Percentiles rank a stretch among this genome's conserved stretches.
Conservation (phyloP, 805 yeast genomes). For the Barnettozyma californica region DNA sequence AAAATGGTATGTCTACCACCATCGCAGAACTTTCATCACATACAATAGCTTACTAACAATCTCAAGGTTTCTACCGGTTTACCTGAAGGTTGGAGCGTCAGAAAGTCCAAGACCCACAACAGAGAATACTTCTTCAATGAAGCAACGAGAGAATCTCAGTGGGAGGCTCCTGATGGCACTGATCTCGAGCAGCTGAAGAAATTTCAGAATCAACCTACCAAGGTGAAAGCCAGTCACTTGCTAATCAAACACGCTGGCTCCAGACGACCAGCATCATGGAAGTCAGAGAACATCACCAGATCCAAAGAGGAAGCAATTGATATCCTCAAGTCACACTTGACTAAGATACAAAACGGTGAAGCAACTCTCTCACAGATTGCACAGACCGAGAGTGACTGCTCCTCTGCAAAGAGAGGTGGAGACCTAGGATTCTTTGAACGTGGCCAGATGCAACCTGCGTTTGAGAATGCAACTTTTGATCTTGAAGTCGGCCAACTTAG, state of each 20-base stretch:
- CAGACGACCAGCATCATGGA: constrained; percentile 92
- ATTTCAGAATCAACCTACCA: constrained; percentile 58
- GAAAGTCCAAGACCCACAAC: constrained; percentile 71
- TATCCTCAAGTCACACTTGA: constrained; percentile 51
- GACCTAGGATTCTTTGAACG: constrained; percentile 85
- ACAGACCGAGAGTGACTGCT: constrained; percentile 79
- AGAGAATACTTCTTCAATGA: constrained; percentile 80
- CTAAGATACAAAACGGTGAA: constrained; percentile 58
- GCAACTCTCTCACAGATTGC: constrained; percentile 69
- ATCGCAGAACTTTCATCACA: too few species aligned
- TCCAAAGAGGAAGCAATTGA: constrained; percentile 79
- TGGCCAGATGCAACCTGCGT: constrained; percentile 94
- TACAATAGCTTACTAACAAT: neutral
- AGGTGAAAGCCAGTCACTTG: constrained; percentile 77
- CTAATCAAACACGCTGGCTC: constrained; percentile 78
- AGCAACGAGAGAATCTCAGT: constrained; percentile 64
- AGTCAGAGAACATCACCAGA: constrained; percentile 66
- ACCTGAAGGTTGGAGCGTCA: constrained; percentile 81
- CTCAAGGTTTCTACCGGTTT: constrained; percentile 53
- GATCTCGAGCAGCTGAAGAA: constrained; percentile 52
- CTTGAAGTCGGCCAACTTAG: constrained; percentile 80
- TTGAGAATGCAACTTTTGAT: constrained; percentile 82
- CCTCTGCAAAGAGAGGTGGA: constrained; percentile 81
- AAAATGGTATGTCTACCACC: neutral
- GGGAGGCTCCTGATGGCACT: constrained; percentile 91